Evolutionary conservation across 768 basidiomycete species (phyloP).

Genomic region (Calvatia gigantea): DNA sequence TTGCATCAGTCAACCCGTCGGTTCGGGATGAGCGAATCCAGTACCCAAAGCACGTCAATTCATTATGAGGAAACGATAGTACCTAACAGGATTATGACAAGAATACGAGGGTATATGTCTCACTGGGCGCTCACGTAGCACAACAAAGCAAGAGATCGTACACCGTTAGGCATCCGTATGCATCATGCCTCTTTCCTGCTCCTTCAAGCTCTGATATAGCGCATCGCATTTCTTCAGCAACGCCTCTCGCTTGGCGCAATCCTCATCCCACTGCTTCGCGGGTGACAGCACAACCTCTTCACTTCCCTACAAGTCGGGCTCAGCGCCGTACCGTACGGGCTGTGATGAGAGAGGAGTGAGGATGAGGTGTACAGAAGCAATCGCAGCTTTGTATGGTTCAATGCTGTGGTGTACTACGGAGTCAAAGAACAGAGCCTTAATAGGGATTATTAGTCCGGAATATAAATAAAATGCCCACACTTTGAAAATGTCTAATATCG

Average conservation of each 20-base stretch:
- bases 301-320: slow-evolving; percentile 53
- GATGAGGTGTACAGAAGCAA: slow-evolving; percentile 62
- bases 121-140: background rate
- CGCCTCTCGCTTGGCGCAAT: slow-evolving; percentile 41
- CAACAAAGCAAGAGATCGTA: too few species aligned
- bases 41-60: too few species aligned
- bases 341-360: slow-evolving; percentile 45
- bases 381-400: slow-evolving; percentile 56
- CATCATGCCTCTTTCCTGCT: slow-evolving; percentile 18
- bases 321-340: slow-evolving; percentile 52
- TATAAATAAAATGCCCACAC: slow-evolving; percentile 62
- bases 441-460: slow-evolving; percentile 21
- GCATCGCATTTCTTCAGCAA: slow-evolving; percentile 55
- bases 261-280: slow-evolving; percentile 48
- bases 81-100: background rate
- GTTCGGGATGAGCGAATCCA: too few species aligned
- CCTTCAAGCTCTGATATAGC: slow-evolving; percentile 38
- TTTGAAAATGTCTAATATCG: slow-evolving; percentile 46
- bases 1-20: too few species aligned
- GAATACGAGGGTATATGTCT: background rate
- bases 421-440: slow-evolving; percentile 66
- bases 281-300: slow-evolving; percentile 46
- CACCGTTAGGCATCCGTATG: slow-evolving; percentile 6
- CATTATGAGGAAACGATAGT: background rate
- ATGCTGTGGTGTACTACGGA: slow-evolving; percentile 70